Base-by-base conservation (phyloP, 2,329 filamentous ascomycete species). In the Diaporthe vaccinii region DNA sequence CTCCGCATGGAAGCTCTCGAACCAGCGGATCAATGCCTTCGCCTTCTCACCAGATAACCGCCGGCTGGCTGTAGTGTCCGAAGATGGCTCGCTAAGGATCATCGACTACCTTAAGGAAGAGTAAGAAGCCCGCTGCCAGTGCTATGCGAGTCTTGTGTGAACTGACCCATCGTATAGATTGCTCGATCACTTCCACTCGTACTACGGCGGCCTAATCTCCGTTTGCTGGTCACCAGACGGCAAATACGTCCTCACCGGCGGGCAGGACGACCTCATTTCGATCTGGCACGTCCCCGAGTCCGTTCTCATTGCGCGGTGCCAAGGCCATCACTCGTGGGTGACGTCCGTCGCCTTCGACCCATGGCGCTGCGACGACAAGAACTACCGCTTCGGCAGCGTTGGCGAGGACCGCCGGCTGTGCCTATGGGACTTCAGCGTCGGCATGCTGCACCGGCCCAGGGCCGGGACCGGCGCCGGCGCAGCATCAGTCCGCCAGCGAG, bases 141-240 rank as follows among this genome's bases (percentile, higher is more conserved):
- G 31, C 41, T 22, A 46, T 55, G 10, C 17, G 25, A 31, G 7
- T 31, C 12, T 44, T 4, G 28, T 44, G 72, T 34, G 59, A 31
- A 58, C 58, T 78, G 51, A 79, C 62, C 39, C 36, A 57, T 2
- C 39, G 6, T 14, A 6, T 77, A 97, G 94, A 80, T 88, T 98
- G n/a, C 87, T 97, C 17, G 95, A 96, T 80, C 87, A 98, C 59
- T 98, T 95, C 83, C 92, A 93, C 79, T 95, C 95, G 73, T 99
- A 98, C 85, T 99, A 98, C 80, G 97, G 97, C 62, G 96, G 95
- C 4, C 89, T 99, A 76, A 94, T 94, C 59, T 98, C 95, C 81
- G 95, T 98, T 2, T 98, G 95, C 85, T 99, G 97, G 97, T 98
- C 96, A 9, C 97, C 97, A 14, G 97, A 99, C 81, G 96, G 95